A percentile compares a stretch with the other conserved stretches of the same genome.
phyloP scores from a whole-genome alignment of 1,284 basidiomycete genomes.

The Trichosporon inkin region DNA sequence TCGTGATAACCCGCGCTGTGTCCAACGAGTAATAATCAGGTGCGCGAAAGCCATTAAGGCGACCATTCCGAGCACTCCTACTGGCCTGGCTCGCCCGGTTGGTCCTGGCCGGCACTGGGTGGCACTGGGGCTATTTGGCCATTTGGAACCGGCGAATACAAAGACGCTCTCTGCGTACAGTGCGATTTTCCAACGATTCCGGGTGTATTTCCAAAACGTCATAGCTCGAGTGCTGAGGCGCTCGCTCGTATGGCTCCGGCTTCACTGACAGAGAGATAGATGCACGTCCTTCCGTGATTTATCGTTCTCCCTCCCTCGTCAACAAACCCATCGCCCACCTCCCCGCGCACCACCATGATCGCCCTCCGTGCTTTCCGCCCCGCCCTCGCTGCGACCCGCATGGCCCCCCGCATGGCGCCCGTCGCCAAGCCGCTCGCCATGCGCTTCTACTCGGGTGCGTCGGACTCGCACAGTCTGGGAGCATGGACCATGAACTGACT shows the following conservation, averaged over 20 bases:
- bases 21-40: background rate
- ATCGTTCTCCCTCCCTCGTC: background rate
- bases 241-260: background rate
- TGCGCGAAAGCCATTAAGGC: background rate
- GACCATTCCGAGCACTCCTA: conserved; percentile 2
- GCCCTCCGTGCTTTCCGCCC: conserved; percentile 8
- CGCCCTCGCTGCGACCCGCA: conserved; percentile 5
- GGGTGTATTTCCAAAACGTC: conserved; percentile 7
- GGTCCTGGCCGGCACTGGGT: too few relatives aligned
- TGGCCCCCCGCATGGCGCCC: conserved; percentile 5
- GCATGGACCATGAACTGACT: background rate
- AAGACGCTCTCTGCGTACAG: background rate
- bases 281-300: background rate
- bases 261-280: background rate
- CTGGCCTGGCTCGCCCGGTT: too few relatives aligned
- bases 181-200: conserved; percentile 1
- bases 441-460: conserved; percentile 2
- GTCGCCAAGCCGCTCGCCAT: conserved; percentile 1
- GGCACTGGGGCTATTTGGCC: too few relatives aligned
- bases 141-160: background rate
- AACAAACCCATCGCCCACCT: conserved; percentile 1
- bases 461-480: background rate
- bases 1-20: background rate
- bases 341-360: conserved; percentile 1
- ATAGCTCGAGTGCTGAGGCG: background rate